Base-by-base conservation (phyloP, 805 yeast genomes). In the Metschnikowia cubensis region DNA sequence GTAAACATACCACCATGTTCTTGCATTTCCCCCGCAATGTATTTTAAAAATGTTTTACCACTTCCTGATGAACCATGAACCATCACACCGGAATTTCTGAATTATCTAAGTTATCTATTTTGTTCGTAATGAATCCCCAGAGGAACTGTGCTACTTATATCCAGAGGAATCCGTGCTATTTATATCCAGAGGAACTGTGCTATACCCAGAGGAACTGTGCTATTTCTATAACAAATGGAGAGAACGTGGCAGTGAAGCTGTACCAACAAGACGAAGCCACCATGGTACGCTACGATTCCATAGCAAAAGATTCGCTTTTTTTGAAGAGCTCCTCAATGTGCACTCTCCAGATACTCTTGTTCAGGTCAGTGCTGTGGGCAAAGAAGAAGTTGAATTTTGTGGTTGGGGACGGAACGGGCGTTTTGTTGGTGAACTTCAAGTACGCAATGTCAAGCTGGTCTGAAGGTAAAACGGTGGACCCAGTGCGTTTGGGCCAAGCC, bases 51-150 rank as follows among this genome's bases (percentile, higher is more conserved):
- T 0, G 94, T 71, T 63, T 92, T 92, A 0, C 98, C 98, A 53
- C 89, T 79, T 0, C 97, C 97, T 1, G 87, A 71, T 20, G 83
- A 68, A 0, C 97, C 98, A 56, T 82, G 77, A 0, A 91, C 59
- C 48, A 89, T 67, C 0, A 82, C 70, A 1, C 92, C 88, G 6
- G 75, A 63, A 45, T 73, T 75, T 6, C 77, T 60, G 29, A 70
- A 78, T 37, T n/a, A n/a, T n/a, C n/a, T n/a, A n/a, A n/a, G n/a
- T n/a, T n/a, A n/a, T n/a, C n/a, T n/a, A n/a, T n/a, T n/a, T n/a
- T n/a, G n/a, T n/a, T n/a, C n/a, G n/a, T n/a, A n/a, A n/a, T n/a
- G n/a, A n/a, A n/a, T n/a, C n/a, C n/a, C n/a, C n/a, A n/a, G n/a
- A n/a, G n/a, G n/a, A n/a, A n/a, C n/a, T n/a, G n/a, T n/a, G n/a